Base-by-base conservation (phyloP, 2,329 filamentous ascomycete genomes). In the Myriosclerotinia curreyana region DNA sequence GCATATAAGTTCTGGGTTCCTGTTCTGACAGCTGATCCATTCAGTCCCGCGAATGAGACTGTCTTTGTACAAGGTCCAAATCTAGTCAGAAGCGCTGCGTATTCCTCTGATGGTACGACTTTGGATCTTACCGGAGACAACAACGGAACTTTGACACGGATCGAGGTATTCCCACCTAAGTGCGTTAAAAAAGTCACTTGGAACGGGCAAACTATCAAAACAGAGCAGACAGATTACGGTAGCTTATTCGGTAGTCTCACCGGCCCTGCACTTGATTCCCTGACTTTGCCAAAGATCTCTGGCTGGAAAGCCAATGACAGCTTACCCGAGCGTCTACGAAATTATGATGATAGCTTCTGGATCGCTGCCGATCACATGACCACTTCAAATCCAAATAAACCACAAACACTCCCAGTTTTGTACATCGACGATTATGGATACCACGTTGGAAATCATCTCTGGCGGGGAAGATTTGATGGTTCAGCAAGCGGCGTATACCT, bases 1-100 rank as follows among this genome's bases (percentile, higher is more conserved):
- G 84, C 84, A 0, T 86, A 85, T 69, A 74, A 77, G 0, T 84
- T 86, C 71, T 86, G 83, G 79, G 81, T 80, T 0, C 81, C 84
- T 3, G 75, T 79, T 1, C 75, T 83, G 9, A 79, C 77, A 0
- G 77, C 76, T 6, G 72, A 85, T 65, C 70, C 70, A 20, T 69
- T 62, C 44, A 68, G 69, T 8, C 68, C 70, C 3, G 70, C 70
- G 14, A 69, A 71, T n/a, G 67, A 68, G 20, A 71, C 69, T n/a
- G 80, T 83, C 5, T 73, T 84, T 15, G 76, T 84, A 2, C 79
- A 82, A 28, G 82, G 82, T 0, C 80, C 81, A 0, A 83, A 82
- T 52, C 76, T 84, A 5, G 79, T 84, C 8, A 80, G 82, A 5
- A 77, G 77, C 0, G 79, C 79, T 40, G 52, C 60, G 14, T 63